Evolutionary conservation across 768 basidiomycete genomes (phyloP).

Genomic region (Tulasnella sp.): DNA sequence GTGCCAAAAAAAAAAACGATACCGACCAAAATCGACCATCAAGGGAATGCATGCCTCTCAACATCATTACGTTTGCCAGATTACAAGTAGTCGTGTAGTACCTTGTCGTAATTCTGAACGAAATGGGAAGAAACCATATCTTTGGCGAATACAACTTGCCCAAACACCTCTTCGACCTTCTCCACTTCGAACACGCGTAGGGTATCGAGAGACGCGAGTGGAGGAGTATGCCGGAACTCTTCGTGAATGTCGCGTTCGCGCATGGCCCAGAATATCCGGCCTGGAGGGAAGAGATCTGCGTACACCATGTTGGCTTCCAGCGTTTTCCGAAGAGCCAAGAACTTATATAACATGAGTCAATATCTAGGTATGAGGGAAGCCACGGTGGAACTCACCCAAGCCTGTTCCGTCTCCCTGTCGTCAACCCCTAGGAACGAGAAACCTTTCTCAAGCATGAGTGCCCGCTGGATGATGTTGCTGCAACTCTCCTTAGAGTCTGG

Average conservation of each 20-base stretch:
- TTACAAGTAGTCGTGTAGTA: conserved; percentile 42
- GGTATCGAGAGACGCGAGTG: conserved; percentile 27
- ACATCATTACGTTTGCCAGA: background rate
- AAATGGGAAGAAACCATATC: conserved; percentile 69
- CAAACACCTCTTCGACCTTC: conserved; percentile 64
- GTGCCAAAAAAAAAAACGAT: too few species aligned
- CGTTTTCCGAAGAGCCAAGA: conserved; percentile 68
- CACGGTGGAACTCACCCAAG: conserved; percentile 16
- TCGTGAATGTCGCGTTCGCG: conserved; percentile 58
- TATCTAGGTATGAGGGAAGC: background rate
- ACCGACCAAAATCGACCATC: too few species aligned
- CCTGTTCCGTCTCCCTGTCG: conserved; percentile 22
- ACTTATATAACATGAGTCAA: conserved; percentile 32
- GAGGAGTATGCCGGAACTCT: conserved; percentile 32
- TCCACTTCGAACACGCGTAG: conserved; percentile 65
- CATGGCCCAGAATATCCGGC: conserved; percentile 67
- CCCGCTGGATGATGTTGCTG: conserved; percentile 16
- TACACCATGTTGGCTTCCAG: conserved; percentile 74
- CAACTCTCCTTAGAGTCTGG: conserved; percentile 19
- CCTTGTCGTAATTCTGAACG: conserved; percentile 69
- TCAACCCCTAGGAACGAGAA: conserved; percentile 8
- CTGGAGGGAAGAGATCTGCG: conserved; percentile 60
- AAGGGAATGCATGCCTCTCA: too few species aligned
- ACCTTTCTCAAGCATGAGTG: conserved; percentile 18
- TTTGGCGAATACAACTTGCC: conserved; percentile 65